A percentile compares a stretch with the other conserved stretches of the same genome.
These are phyloP conservation scores for Immersiporthe knoxdaviesiana DNA, from an alignment of 2,329 filamentous ascomycete genomes.

Conservation along the genomic window DNA sequence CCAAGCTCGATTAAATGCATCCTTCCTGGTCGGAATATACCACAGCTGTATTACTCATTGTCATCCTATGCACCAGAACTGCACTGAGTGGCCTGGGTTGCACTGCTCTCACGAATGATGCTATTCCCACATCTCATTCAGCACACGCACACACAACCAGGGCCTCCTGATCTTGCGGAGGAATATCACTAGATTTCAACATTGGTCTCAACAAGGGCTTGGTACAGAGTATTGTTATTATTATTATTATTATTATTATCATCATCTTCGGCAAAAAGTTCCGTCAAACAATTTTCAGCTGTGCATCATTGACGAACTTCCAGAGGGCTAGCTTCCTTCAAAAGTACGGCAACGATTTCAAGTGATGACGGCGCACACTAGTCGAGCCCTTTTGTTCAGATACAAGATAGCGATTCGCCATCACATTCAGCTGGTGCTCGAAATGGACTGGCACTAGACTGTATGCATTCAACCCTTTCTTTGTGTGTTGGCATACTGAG, in stretches of 20 bases:
- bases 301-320: not conserved
- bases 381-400: not conserved
- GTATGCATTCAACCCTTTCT: constrained; percentile 19
- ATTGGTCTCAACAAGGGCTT: too few species aligned
- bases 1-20: not conserved
- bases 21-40: not conserved
- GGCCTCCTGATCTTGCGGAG: too few species aligned
- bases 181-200: too few species aligned
- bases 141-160: not conserved
- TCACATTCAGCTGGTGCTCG: constrained; percentile 3
- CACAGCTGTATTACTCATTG: not conserved
- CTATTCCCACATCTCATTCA: not conserved
- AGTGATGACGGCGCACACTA: not conserved
- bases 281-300: not conserved
- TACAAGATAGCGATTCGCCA: not conserved
- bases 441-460: constrained; percentile 17
- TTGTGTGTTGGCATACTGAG: constrained; percentile 19
- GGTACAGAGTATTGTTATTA: too few species aligned
- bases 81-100: not conserved
- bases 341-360: not conserved
- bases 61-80: not conserved
- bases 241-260: too few species aligned
- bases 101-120: not conserved
- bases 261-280: too few species aligned
- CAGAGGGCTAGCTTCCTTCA: not conserved